Evolutionary conservation across 169 alveolate genomes (phyloP), one percentile per base, ranked within the genome.

Genomic region (Plasmodium berghei): DNA sequence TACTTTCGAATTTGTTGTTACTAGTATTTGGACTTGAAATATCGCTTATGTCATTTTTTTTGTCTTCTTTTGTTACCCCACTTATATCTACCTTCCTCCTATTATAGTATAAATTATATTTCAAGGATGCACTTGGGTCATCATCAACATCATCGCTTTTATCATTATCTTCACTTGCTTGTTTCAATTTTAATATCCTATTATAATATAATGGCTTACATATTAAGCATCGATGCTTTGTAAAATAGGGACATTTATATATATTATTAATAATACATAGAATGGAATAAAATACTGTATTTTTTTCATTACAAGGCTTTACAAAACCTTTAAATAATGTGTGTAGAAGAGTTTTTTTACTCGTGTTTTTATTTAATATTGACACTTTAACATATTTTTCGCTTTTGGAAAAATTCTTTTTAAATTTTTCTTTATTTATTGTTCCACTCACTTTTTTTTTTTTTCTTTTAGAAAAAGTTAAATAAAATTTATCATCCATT

Each of bases 291-390:
- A 80, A 80, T 16, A 72, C 85, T 8, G 90, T 80, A 46, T 56
- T 80, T 62, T 55, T 80, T 20, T 80, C 90, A 80, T 80, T 80
- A 62, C 69, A 80, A 10, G 90, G 90, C 48, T 80, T 80, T 48
- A 80, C 49, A 80, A 80, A 80, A 20, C 90, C 61, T 80, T 80
- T 80, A 71, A 80, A 80, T 71, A 80, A 67, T 14, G 90, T 80
- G 46, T 80, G 66, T 62, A 80, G 49, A 67, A 80, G 69, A 26
- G 90, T 80, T 80, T 80, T 80, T 42, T 67, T 80, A 56, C 55
- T 61, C 9, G 62, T 55, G 48, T 72, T 80, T 67, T 67, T 80
- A 59, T 71, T 80, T 56, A 54, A 66, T 48, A 72, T 34, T 66
- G 90, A 80, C 18, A 67, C 58, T 80, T 71, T 69, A 14, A 80